Conservation (phyloP, 352 stramenopile genomes). For the Phytophthora niederhauseri region DNA sequence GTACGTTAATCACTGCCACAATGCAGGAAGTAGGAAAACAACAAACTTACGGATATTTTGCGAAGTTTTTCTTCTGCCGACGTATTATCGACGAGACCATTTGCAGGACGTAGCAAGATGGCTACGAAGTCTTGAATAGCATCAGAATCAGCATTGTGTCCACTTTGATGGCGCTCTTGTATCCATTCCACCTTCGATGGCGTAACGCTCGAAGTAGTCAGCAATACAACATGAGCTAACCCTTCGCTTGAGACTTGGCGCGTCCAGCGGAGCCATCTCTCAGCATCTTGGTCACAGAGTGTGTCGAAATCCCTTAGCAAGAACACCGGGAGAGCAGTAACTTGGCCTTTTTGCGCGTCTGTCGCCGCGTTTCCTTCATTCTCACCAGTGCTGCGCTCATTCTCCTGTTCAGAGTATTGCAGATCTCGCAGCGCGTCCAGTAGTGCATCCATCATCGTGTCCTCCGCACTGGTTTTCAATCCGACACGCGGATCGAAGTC, state of each 20-base stretch:
- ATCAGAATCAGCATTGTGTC: constrained; percentile 3
- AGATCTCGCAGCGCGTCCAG: constrained; percentile 30
- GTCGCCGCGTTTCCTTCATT: neutral
- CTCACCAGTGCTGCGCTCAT: neutral
- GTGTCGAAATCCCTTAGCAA: constrained; percentile 63
- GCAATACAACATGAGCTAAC: constrained; percentile 64
- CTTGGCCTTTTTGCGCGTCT: neutral
- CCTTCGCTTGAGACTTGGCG: constrained; percentile 49
- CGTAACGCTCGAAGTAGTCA: constrained; percentile 51
- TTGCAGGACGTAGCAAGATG: constrained; percentile 67
- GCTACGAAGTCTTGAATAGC: constrained; percentile 52
- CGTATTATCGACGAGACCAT: constrained; percentile 45
- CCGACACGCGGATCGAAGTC: constrained; percentile 42
- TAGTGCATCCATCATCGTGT: constrained; percentile 34
- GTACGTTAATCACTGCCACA: neutral
- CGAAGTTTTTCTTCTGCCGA: constrained; percentile 61
- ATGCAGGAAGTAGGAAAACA: neutral
- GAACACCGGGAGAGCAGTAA: constrained; percentile 45
- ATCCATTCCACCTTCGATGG: constrained; percentile 46
- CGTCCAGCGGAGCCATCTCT: constrained; percentile 56
- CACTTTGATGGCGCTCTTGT: constrained; percentile 38
- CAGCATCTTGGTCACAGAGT: constrained; percentile 38
- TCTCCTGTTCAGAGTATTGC: constrained; percentile 5
- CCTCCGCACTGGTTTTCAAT: constrained; percentile 24
- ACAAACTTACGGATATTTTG: constrained; percentile 38